phyloP scores from a whole-genome alignment of 2,329 filamentous ascomycete species.

The Colletotrichum coccodes region DNA sequence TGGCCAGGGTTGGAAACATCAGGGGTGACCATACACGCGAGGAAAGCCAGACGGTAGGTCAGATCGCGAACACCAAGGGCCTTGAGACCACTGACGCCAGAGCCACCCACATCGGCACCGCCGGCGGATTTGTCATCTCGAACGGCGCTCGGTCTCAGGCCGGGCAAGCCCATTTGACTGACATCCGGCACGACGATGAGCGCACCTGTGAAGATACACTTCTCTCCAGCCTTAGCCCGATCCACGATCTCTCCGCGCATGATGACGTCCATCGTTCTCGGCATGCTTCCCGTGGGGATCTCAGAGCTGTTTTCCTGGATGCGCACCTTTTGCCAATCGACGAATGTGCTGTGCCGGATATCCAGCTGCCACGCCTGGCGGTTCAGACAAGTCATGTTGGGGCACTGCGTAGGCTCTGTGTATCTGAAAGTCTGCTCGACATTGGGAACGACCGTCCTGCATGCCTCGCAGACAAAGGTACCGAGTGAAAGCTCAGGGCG shows the following conservation, averaged over 20 bases:
- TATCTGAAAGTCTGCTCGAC: constrained; percentile 98
- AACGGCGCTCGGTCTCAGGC: constrained; percentile 82
- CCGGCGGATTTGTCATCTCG: constrained; percentile 81
- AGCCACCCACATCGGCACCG: constrained; percentile 83
- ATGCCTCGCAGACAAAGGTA: constrained; percentile 91
- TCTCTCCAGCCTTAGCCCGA: constrained; percentile 95
- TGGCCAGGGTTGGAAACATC: constrained; percentile 86
- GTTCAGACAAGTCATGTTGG: constrained; percentile 88
- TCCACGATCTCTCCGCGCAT: constrained; percentile 97
- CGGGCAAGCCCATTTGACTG: constrained; percentile 91
- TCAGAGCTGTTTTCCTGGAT: constrained; percentile 99
- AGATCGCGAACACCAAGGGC: constrained; percentile 93
- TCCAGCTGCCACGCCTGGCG: constrained; percentile 95
- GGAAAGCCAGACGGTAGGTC: constrained; percentile 95
- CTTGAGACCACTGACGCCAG: constrained; percentile 88
- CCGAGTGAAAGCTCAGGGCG: constrained; percentile 91
- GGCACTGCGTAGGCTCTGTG: constrained; percentile 95
- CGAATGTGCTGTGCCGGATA: constrained; percentile 95
- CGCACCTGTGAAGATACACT: constrained; percentile 96
- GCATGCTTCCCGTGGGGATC: constrained; percentile 98
- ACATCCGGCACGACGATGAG: constrained; percentile 97
- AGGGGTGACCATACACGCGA: constrained; percentile 94
- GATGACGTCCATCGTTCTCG: constrained; percentile 96
- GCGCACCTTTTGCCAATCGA: constrained; percentile 99
- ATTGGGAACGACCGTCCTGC: constrained; percentile 85